Percentiles rank a stretch among this genome's conserved stretches.
Evolutionary conservation across 1,284 basidiomycete genomes (phyloP).

Genomic region (Pseudozyma thailandica): DNA sequence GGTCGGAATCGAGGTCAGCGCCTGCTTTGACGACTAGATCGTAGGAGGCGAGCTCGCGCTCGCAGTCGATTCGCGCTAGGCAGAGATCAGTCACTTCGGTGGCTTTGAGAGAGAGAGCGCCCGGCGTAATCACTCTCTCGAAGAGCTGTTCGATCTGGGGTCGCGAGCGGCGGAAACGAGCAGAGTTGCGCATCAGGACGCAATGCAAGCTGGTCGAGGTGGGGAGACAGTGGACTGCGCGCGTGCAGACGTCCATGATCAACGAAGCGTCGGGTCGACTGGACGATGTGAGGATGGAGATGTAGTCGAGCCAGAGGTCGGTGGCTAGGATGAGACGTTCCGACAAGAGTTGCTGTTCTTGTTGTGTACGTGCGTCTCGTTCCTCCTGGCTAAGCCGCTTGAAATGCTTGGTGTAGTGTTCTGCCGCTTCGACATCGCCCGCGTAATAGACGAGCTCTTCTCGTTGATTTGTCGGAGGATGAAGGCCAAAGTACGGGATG

Average conservation of each 20-base stretch:
- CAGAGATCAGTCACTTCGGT: constrained; percentile 51
- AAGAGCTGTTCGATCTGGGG: constrained; percentile 55
- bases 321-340: constrained; percentile 34
- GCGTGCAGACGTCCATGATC: constrained; percentile 40
- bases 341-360: constrained; percentile 34
- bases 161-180: constrained; percentile 43
- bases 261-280: constrained; percentile 34
- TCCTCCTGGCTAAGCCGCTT: constrained; percentile 28
- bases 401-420: constrained; percentile 21
- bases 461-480: constrained; percentile 28
- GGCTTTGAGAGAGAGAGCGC: constrained; percentile 28
- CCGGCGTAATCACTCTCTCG: constrained; percentile 26
- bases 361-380: constrained; percentile 13
- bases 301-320: constrained; percentile 60
- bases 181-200: constrained; percentile 48
- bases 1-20: constrained; percentile 27
- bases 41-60: constrained; percentile 50
- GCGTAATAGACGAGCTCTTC: constrained; percentile 34
- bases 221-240: constrained; percentile 50
- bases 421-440: constrained; percentile 22
- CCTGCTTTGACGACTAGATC: constrained; percentile 31
- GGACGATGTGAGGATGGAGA: constrained; percentile 21
- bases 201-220: constrained; percentile 44
- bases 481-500: constrained; percentile 34
- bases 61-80: constrained; percentile 60